These are phyloP conservation scores for Skeletonema tropicum DNA, from an alignment of 108 stramenopile genomes.

Conservation along the genomic window DNA sequence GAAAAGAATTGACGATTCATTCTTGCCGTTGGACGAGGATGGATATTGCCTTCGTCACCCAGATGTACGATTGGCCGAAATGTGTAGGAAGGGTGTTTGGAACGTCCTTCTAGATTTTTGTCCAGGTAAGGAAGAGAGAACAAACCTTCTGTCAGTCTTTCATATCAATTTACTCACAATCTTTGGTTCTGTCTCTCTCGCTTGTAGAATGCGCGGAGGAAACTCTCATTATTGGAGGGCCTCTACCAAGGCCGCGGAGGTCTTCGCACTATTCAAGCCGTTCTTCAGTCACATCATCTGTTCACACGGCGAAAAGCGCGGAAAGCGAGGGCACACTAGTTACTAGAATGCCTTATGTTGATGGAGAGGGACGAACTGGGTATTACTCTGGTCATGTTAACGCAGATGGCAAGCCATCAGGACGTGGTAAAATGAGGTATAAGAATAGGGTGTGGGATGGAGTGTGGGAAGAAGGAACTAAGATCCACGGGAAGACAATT, in stretches of 20 bases:
- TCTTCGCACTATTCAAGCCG: not conserved
- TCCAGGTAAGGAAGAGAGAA: conserved; percentile 9
- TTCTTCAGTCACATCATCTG: not conserved
- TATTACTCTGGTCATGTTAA: conserved; percentile 36
- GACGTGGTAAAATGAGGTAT: conserved; percentile 34
- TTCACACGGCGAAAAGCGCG: not conserved
- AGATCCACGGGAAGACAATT: conserved; percentile 36
- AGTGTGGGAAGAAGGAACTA: conserved; percentile 37
- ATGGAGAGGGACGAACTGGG: conserved; percentile 23
- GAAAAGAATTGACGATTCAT: conserved; percentile 15
- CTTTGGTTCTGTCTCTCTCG: not conserved
- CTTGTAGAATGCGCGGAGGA: conserved; percentile 17
- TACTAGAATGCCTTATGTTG: conserved; percentile 23
- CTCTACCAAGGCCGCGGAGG: not conserved
- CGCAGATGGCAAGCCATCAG: conserved; percentile 25
- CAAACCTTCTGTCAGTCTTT: not conserved
- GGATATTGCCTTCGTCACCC: conserved; percentile 33
- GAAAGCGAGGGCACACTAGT: conserved; percentile 16
- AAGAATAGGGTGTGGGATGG: conserved; percentile 28
- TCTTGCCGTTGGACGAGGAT: conserved; percentile 27
- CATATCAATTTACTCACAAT: not conserved
- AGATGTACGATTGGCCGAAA: conserved; percentile 25
- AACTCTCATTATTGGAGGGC: conserved; percentile 20
- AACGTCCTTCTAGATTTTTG: conserved; percentile 33
- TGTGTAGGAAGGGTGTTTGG: conserved; percentile 21